phyloP scores from a whole-genome alignment of 345 rosid genomes.

The Salix caprea region DNA sequence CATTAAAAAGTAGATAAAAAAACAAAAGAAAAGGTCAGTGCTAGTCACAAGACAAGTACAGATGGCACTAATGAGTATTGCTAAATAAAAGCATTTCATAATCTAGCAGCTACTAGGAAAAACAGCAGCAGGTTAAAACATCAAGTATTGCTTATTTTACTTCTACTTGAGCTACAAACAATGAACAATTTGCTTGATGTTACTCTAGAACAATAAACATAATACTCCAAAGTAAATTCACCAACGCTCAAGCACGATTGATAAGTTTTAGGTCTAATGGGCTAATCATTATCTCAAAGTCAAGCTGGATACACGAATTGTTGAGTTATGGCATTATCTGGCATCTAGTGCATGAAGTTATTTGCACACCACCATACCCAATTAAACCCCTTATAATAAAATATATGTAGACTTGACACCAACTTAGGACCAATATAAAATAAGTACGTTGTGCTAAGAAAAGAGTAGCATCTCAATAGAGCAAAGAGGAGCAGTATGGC shows the following conservation, averaged over 20 bases:
- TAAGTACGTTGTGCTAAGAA: neutral
- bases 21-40: neutral
- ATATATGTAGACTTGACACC: neutral
- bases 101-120: neutral
- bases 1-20: neutral
- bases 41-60: neutral
- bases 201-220: neutral
- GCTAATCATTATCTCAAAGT: neutral
- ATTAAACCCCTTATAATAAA: neutral
- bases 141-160: neutral
- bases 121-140: neutral
- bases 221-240: neutral
- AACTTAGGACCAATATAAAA: neutral
- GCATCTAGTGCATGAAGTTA: neutral
- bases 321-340: too few species aligned
- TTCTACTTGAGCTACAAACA: neutral
- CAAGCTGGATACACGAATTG: neutral
- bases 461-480: neutral
- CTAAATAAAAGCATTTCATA: neutral
- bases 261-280: neutral
- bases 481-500: neutral
- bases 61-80: neutral
- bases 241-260: neutral
- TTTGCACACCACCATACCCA: neutral
- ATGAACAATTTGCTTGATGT: too few species aligned